Evolutionary conservation across 1,284 basidiomycete genomes (phyloP).

Genomic region (Malassezia furfur): DNA sequence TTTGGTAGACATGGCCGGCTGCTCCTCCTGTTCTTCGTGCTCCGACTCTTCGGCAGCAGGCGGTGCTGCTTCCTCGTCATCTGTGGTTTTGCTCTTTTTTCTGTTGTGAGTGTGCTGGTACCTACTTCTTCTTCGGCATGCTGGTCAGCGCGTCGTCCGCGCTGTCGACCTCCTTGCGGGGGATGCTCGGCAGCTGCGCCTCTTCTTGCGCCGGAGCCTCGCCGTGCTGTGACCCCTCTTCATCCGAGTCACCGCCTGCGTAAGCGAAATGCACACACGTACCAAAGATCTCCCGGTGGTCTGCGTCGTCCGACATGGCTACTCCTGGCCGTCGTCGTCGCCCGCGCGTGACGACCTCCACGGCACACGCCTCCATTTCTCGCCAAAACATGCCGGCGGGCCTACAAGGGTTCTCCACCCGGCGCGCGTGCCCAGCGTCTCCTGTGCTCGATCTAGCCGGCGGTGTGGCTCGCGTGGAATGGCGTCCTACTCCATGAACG

Average conservation of each 20-base stretch:
- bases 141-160: background rate
- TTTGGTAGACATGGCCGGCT: background rate
- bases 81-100: background rate
- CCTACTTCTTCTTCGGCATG: constrained; percentile 13
- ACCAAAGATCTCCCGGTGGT: constrained; percentile 18
- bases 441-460: background rate
- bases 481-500: constrained; percentile 11
- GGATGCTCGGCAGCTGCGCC: constrained; percentile 8
- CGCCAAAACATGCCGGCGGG: background rate
- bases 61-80: constrained; percentile 1
- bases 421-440: too few relatives aligned
- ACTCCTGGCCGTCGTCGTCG: too few relatives aligned
- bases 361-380: background rate
- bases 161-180: constrained; percentile 8
- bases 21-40: background rate
- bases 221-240: background rate
- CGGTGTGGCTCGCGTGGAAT: background rate
- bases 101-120: background rate
- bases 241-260: constrained; percentile 12
- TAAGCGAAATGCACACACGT: background rate
- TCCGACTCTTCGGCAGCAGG: background rate
- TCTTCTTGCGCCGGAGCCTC: background rate
- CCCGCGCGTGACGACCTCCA: background rate
- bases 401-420: background rate
- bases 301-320: constrained; percentile 1